Base-by-base conservation (phyloP, 768 basidiomycete genomes). In the Clitopilus passeckerianus region DNA sequence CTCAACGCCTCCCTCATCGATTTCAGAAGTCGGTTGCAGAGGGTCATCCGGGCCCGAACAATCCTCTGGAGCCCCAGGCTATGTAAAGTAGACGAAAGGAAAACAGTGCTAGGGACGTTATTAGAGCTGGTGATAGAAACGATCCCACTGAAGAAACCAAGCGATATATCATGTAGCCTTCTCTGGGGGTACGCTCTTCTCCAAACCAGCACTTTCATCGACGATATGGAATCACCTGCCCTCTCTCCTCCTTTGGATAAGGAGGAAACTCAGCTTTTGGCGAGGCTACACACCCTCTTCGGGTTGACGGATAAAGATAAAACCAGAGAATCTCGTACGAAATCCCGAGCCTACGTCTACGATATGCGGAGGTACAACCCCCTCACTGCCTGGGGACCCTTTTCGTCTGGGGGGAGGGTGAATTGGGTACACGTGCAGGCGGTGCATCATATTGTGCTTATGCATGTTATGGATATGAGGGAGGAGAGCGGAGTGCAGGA, bases 351-450 rank as follows among this genome's bases (percentile, higher is more conserved):
- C 1, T 84, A 70, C 60, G 84, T 90, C 16, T 91, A 91, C 63
- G 78, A 81, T 60, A 76, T 87, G 67, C 77, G 81, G 3, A 77
- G 87, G 34, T 88, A 89, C 69, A 69, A 69, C 1, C 66, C 70
- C 27, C 74, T 74, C 8, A 83, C 78, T 59, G 68, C 68, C 2
- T 90, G 78, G 60, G 89, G 87, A 1, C 89, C 88, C 2, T 84
- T 84, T 66, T 58, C 77, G 59, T 64, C 67, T 18, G 75, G 76
- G 20, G 80, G 80, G 9, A 70, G 68, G 46, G 81, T 88, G 4
- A 78, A 90, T 64, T 90, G 88, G 88, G 73, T 71, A 22, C 85
- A 86, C 67, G 46, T 89, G 33, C 75, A 74, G 63, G 80, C 75
- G 55, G 68, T 88, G 20, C 84, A 83, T 53, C 84, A 86, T 64